phyloP scores from a whole-genome alignment of 225 moss, liverwort and hornwort species.

The Pseudisothecium myosuroides region DNA sequence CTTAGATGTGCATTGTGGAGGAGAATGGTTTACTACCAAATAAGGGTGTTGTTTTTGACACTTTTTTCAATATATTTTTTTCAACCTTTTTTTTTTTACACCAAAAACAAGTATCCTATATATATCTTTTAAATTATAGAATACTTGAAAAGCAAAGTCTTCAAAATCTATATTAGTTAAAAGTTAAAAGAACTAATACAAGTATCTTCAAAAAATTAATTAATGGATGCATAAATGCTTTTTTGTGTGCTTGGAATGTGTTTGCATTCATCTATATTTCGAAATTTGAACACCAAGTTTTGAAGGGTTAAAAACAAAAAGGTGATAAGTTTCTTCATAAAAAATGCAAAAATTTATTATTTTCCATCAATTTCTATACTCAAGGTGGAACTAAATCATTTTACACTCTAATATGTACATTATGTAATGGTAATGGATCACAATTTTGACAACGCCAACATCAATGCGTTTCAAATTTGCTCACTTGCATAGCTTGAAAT shows the following conservation, averaged over 20 bases:
- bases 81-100: no score
- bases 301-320: neutral
- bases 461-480: neutral
- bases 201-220: neutral
- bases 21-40: no score
- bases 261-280: neutral
- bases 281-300: accelerated
- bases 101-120: no score
- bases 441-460: neutral
- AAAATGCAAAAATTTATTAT: neutral
- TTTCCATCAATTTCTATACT: neutral
- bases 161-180: no score
- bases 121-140: no score
- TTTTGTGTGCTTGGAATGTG: neutral
- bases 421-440: neutral
- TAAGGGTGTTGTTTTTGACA: no score
- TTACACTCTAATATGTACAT: accelerated
- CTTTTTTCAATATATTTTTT: no score
- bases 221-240: neutral
- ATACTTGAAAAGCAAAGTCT: no score
- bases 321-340: neutral
- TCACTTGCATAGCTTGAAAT: neutral
- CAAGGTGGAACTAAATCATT: neutral
- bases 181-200: no score
- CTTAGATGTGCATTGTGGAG: no score